Conservation (phyloP, 768 basidiomycete species). For the Agaricus subrufescens region DNA sequence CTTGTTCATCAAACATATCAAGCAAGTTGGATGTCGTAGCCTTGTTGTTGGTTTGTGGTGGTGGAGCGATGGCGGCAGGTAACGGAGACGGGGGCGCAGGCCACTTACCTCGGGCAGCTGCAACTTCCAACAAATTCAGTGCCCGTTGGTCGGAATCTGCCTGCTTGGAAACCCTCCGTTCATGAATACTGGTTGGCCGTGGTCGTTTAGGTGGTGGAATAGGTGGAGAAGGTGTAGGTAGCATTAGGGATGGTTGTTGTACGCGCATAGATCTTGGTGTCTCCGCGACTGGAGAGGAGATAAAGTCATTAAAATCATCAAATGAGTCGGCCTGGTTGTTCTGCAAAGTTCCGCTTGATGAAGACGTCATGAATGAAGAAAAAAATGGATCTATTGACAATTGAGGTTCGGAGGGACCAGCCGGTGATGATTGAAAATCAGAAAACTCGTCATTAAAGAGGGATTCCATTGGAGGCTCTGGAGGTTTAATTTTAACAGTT, state of each 20-base stretch:
- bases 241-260: background rate
- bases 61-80: constrained; percentile 21
- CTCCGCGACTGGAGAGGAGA: constrained; percentile 22
- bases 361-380: constrained; percentile 1
- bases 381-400: background rate
- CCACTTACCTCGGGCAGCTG: constrained; percentile 48
- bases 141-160: constrained; percentile 51
- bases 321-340: constrained; percentile 13
- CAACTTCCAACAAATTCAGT: constrained; percentile 50
- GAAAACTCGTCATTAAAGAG: constrained; percentile 50
- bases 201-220: constrained; percentile 2
- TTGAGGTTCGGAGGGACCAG: constrained; percentile 18
- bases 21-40: background rate
- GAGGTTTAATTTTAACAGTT: constrained; percentile 15
- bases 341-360: constrained; percentile 11
- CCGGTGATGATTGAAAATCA: constrained; percentile 38
- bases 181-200: constrained; percentile 3
- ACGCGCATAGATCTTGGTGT: constrained; percentile 31
- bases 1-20: background rate
- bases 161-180: constrained; percentile 28
- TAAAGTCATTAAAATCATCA: constrained; percentile 45
- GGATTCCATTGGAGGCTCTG: constrained; percentile 18
- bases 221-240: background rate
- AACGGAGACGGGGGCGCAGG: constrained; percentile 29
- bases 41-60: constrained; percentile 3